These are phyloP conservation scores for Phytophthora boehmeriae DNA, from an alignment of 352 stramenopile species.

Conservation along the genomic window DNA sequence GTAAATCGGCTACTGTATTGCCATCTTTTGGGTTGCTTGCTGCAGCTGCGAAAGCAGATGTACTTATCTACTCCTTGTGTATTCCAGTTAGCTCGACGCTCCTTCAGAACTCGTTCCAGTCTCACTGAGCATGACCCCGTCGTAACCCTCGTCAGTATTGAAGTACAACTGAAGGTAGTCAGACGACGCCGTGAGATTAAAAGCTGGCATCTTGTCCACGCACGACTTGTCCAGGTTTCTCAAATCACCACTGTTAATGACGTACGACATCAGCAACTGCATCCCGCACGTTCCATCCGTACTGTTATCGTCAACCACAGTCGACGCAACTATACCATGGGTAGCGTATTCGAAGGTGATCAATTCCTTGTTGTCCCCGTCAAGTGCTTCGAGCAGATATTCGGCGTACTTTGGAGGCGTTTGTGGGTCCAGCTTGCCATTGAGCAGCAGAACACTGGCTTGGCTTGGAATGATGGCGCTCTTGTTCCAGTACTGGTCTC, in stretches of 20 bases:
- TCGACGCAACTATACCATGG: constrained; percentile 45
- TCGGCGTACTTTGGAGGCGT: constrained; percentile 58
- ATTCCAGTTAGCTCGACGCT: no score
- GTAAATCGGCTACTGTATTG: no score
- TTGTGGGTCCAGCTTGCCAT: constrained; percentile 51
- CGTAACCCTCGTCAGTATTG: constrained; percentile 42
- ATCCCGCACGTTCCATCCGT: constrained; percentile 47
- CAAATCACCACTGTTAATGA: constrained; percentile 40
- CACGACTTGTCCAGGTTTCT: constrained; percentile 50
- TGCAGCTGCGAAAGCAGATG: no score
- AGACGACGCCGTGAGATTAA: constrained; percentile 34
- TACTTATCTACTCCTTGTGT: no score
- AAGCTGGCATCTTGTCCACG: constrained; percentile 32
- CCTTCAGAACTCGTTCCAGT: no score
- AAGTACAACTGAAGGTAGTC: constrained; percentile 34
- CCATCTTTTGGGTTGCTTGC: no score
- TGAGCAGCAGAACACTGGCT: constrained; percentile 54
- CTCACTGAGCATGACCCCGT: constrained; percentile 40
- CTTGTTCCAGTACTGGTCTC: constrained; percentile 60
- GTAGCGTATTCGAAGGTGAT: constrained; percentile 51
- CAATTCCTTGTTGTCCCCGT: constrained; percentile 44
- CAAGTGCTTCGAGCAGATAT: constrained; percentile 33
- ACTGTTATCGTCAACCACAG: constrained; percentile 20
- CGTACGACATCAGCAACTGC: constrained; percentile 50
- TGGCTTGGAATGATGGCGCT: constrained; percentile 39